Percentiles rank a stretch among this genome's conserved stretches.
These are phyloP conservation scores for Actinomucor elegans DNA, from an alignment of 371 early-diverging fungal species.

Conservation along the genomic window DNA sequence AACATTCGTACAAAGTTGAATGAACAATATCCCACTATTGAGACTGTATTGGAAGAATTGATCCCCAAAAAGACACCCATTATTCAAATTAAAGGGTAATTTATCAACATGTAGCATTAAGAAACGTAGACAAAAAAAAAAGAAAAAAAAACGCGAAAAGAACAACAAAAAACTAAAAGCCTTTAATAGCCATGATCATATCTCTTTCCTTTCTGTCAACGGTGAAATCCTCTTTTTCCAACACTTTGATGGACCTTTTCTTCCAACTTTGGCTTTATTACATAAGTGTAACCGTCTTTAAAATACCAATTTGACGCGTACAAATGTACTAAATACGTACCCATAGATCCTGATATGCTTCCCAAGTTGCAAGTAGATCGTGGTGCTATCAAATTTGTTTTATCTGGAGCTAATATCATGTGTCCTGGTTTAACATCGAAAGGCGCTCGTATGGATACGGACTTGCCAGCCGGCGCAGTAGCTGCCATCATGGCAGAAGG, in stretches of 20 bases:
- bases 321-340: not conserved
- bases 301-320: not conserved
- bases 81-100: conserved; percentile 87
- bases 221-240: conserved; percentile 90
- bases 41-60: conserved; percentile 84
- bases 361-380: conserved; percentile 92
- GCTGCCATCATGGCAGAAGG: conserved; percentile 97
- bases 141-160: not conserved
- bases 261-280: conserved; percentile 84
- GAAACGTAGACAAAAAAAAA: too few relatives aligned
- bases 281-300: conserved; percentile 76
- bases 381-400: conserved; percentile 97
- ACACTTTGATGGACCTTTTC: conserved; percentile 90
- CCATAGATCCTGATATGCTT: conserved; percentile 86
- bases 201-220: conserved; percentile 80
- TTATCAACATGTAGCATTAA: too few relatives aligned
- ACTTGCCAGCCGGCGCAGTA: conserved; percentile 71
- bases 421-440: conserved; percentile 96
- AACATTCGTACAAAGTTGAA: conserved; percentile 82
- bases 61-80: conserved; percentile 92
- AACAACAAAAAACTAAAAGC: not conserved
- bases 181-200: conserved; percentile 76
- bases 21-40: conserved; percentile 87
- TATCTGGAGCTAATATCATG: conserved; percentile 97
- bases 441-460: conserved; percentile 83